phyloP scores from a whole-genome alignment of 2,329 filamentous ascomycete genomes.

The Sporothrix variecibatus region DNA sequence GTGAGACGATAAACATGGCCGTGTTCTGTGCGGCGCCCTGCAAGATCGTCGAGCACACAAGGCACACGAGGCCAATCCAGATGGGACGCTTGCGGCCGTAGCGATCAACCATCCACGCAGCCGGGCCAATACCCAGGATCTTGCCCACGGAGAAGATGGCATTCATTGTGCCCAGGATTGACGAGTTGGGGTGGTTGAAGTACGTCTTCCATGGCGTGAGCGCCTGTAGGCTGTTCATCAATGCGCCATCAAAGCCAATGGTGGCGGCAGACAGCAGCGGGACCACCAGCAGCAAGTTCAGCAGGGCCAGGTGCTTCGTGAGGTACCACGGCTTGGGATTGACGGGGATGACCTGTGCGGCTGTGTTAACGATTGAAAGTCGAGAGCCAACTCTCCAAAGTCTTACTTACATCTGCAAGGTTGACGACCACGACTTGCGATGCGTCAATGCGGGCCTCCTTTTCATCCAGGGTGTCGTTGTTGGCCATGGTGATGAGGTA shows the following conservation, averaged over 20 bases:
- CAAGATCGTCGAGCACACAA: conserved; percentile 49
- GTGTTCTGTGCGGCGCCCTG: conserved; percentile 33
- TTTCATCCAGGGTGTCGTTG: not conserved
- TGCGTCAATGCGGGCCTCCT: not conserved
- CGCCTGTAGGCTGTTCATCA: conserved; percentile 46
- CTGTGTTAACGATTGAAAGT: not conserved
- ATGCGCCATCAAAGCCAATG: conserved; percentile 33
- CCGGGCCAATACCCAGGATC: not conserved
- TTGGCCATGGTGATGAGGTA: not conserved
- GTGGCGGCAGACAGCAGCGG: not conserved
- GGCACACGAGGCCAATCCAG: conserved; percentile 26
- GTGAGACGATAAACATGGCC: conserved; percentile 40
- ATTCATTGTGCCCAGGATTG: conserved; percentile 33
- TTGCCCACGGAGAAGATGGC: conserved; percentile 28
- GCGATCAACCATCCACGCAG: conserved; percentile 21
- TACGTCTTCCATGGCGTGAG: conserved; percentile 40
- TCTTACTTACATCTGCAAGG: not conserved
- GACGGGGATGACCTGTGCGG: not conserved
- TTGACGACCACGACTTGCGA: not conserved
- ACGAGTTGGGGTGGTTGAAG: conserved; percentile 32
- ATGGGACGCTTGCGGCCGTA: conserved; percentile 2
- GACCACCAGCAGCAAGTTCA: not conserved
- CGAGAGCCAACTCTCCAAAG: not conserved
- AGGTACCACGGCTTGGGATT: conserved; percentile 1
- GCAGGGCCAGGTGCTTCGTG: not conserved